Percentiles rank a stretch among this genome's conserved stretches.
These are phyloP conservation scores for Alternaria sp. DNA, from an alignment of 2,329 filamentous ascomycete species.

Conservation along the genomic window DNA sequence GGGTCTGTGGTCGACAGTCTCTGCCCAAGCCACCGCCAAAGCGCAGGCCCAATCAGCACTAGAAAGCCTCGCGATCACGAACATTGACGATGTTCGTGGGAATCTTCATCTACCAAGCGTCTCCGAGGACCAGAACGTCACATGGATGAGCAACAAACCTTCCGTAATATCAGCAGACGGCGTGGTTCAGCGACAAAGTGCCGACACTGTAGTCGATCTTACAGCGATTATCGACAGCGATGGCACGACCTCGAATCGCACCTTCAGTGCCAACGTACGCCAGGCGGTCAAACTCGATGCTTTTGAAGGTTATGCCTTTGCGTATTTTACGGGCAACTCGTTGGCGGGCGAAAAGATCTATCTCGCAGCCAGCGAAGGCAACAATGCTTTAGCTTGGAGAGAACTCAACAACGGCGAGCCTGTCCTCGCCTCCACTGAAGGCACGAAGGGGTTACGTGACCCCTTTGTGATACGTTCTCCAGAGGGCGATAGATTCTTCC, in stretches of 20 bases:
- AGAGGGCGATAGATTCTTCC: constrained; percentile 59
- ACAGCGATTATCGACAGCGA: constrained; percentile 44
- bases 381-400: constrained; percentile 59
- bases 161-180: constrained; percentile 46
- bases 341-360: constrained; percentile 59
- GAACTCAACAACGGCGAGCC: constrained; percentile 59
- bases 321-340: constrained; percentile 58
- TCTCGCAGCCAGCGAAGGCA: constrained; percentile 59
- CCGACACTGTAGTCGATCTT: constrained; percentile 39
- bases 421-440: constrained; percentile 53
- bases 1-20: constrained; percentile 7
- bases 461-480: constrained; percentile 60
- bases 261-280: constrained; percentile 46
- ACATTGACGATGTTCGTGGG: constrained; percentile 49
- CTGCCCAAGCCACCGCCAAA: constrained; percentile 1
- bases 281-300: constrained; percentile 41
- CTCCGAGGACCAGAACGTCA: constrained; percentile 39
- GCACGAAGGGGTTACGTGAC: constrained; percentile 59
- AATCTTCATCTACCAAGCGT: constrained; percentile 47
- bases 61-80: constrained; percentile 27
- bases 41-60: constrained; percentile 15
- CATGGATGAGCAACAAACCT: constrained; percentile 47
- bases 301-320: constrained; percentile 58
- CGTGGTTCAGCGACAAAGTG: constrained; percentile 44
- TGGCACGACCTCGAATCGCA: constrained; percentile 28